These are phyloP conservation scores for Tilletia caries DNA, from an alignment of 1,284 basidiomycete genomes.

Conservation along the genomic window DNA sequence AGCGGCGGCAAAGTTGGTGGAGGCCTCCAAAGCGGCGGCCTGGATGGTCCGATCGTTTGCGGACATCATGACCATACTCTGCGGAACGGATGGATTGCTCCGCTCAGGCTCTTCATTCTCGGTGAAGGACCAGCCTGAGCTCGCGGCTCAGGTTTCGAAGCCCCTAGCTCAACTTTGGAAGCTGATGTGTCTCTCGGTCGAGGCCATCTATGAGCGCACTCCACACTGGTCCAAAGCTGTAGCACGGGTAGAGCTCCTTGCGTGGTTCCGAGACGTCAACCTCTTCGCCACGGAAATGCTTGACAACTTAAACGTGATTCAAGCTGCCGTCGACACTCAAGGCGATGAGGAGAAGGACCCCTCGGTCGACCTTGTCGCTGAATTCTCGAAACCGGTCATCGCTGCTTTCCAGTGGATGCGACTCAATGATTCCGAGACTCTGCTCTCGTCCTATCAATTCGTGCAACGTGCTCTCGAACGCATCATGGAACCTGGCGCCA, in stretches of 20 bases:
- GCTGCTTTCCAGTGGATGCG: constrained; percentile 46
- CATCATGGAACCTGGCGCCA: neutral
- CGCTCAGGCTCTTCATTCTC: constrained; percentile 41
- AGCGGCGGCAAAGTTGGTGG: constrained; percentile 28
- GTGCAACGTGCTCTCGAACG: constrained; percentile 39
- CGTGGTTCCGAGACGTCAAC: constrained; percentile 50
- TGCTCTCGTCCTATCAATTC: constrained; percentile 43
- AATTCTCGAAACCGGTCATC: constrained; percentile 25
- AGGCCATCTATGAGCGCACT: constrained; percentile 43
- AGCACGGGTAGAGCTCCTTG: constrained; percentile 38
- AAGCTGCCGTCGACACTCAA: constrained; percentile 22
- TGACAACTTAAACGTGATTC: constrained; percentile 37
- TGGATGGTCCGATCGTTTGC: constrained; percentile 45
- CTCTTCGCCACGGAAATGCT: constrained; percentile 48
- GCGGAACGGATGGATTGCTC: constrained; percentile 45
- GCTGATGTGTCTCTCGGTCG: constrained; percentile 41
- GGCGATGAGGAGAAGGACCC: constrained; percentile 19
- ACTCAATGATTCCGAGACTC: constrained; percentile 50
- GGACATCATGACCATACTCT: constrained; percentile 48
- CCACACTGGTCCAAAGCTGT: constrained; percentile 43
- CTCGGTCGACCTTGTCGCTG: constrained; percentile 30
- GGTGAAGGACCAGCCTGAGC: constrained; percentile 23
- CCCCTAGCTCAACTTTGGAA: constrained; percentile 32
- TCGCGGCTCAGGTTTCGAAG: neutral
- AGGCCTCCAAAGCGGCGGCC: constrained; percentile 41